Percentiles rank a stretch among this genome's conserved stretches.
Conservation (phyloP, 768 basidiomycete genomes). For the Chiua virens region DNA sequence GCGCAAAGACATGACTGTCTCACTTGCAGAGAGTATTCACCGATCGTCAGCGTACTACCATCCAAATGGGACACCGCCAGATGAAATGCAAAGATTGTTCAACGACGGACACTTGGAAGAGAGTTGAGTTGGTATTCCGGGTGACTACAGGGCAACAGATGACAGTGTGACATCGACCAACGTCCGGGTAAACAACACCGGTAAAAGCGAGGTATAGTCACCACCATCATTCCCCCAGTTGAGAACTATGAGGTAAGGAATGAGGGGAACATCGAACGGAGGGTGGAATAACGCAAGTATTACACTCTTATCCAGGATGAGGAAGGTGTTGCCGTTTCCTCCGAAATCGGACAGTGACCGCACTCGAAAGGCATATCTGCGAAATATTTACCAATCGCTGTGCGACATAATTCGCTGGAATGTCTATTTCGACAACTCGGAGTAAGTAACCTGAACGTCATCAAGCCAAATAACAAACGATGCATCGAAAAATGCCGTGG, state of each 20-base stretch:
- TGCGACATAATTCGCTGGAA: slow-evolving; percentile 26
- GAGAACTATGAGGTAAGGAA: slow-evolving; percentile 22
- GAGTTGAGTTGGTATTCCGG: slow-evolving; percentile 18
- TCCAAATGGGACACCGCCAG: slow-evolving; percentile 22
- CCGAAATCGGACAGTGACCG: slow-evolving; percentile 9
- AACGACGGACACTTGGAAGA: slow-evolving; percentile 19
- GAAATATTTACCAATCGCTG: slow-evolving; percentile 29
- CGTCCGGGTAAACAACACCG: slow-evolving; percentile 20
- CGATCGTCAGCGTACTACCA: neutral
- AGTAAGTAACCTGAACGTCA: neutral
- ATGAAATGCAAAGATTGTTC: slow-evolving; percentile 10
- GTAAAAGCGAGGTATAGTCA: slow-evolving; percentile 18
- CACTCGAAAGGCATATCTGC: slow-evolving; percentile 25
- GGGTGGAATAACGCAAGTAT: slow-evolving; percentile 26
- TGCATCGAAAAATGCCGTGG: slow-evolving; percentile 11
- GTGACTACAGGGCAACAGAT: slow-evolving; percentile 4
- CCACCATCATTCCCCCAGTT: slow-evolving; percentile 12
- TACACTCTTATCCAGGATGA: slow-evolving; percentile 15
- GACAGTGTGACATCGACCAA: slow-evolving; percentile 15
- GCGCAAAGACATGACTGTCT: slow-evolving; percentile 12
- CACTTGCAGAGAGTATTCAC: too few species aligned
- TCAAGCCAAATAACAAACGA: neutral
- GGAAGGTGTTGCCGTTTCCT: neutral
- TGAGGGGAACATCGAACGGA: slow-evolving; percentile 18
- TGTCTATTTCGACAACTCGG: slow-evolving; percentile 13